Evolutionary conservation across 176 grass and related monocot genomes (phyloP).

Genomic region (Oryza brachyantha): DNA sequence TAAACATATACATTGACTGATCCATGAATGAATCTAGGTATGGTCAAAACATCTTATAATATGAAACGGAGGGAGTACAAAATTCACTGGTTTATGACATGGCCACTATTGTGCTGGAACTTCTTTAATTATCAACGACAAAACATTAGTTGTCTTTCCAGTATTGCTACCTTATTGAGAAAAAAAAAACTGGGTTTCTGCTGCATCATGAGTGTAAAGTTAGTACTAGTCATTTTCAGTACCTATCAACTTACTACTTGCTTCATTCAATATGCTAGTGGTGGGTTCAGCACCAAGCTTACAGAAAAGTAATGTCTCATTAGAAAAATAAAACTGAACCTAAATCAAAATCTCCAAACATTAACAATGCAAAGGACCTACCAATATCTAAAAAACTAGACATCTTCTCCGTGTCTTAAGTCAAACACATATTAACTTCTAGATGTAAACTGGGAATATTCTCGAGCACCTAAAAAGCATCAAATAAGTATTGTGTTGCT

Average conservation of each 20-base stretch:
- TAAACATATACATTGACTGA: too few relatives aligned
- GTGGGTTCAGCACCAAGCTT: slow-evolving; percentile 4
- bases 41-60: too few relatives aligned
- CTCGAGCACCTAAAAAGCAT: background rate
- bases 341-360: slow-evolving; percentile 6
- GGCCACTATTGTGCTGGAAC: background rate
- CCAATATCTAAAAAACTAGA: background rate
- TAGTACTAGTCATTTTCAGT: slow-evolving; percentile 5
- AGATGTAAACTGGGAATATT: background rate
- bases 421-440: slow-evolving; percentile 6
- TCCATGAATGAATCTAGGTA: too few relatives aligned
- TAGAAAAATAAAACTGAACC: background rate
- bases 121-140: background rate
- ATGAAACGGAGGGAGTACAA: too few relatives aligned
- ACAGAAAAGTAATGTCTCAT: background rate
- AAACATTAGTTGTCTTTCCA: background rate
- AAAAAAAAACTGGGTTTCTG: background rate
- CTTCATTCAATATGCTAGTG: background rate
- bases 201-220: background rate
- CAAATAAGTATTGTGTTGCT: background rate
- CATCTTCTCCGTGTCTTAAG: background rate
- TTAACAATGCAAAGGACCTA: background rate
- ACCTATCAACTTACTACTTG: slow-evolving; percentile 20
- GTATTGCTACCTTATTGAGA: background rate
- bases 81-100: background rate